phyloP scores from a whole-genome alignment of 202 grass and related monocot species.

The Carex sylvatica region DNA sequence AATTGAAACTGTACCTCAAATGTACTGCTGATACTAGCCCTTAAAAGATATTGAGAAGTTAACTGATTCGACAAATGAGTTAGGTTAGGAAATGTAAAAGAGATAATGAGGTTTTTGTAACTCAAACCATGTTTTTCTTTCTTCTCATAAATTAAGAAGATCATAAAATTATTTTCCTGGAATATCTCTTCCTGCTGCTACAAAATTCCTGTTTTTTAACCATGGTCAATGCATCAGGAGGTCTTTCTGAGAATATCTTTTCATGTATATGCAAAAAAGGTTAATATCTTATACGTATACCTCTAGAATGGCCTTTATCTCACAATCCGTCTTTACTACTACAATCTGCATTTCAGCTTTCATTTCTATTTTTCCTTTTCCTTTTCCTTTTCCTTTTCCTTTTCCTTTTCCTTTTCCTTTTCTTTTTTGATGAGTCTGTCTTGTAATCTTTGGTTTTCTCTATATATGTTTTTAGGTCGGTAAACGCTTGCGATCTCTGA shows the following conservation, averaged over 20 bases:
- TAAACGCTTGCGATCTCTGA: conserved; percentile 70
- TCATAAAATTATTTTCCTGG: too few relatives aligned
- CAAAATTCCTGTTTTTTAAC: background rate
- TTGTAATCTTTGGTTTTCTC: conserved; percentile 8
- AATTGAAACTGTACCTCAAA: background rate
- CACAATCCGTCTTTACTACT: background rate
- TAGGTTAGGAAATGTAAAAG: background rate
- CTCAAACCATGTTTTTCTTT: background rate
- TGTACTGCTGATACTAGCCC: background rate
- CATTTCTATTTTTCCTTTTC: background rate
- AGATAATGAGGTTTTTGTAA: background rate
- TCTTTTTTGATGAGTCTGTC: background rate
- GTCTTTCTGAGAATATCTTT: background rate
- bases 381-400: background rate
- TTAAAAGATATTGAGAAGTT: background rate
- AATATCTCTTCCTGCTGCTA: background rate
- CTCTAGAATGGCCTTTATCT: background rate
- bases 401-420: background rate
- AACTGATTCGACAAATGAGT: background rate
- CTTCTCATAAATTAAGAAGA: background rate
- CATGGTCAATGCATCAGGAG: background rate
- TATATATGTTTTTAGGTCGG: conserved; percentile 59
- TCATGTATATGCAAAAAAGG: background rate
- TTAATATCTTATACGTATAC: background rate
- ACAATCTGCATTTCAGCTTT: background rate